Evolutionary conservation across 2,329 filamentous ascomycete genomes (phyloP), one percentile per base, ranked within the genome.

Genomic region (Trichoderma asperellum): DNA sequence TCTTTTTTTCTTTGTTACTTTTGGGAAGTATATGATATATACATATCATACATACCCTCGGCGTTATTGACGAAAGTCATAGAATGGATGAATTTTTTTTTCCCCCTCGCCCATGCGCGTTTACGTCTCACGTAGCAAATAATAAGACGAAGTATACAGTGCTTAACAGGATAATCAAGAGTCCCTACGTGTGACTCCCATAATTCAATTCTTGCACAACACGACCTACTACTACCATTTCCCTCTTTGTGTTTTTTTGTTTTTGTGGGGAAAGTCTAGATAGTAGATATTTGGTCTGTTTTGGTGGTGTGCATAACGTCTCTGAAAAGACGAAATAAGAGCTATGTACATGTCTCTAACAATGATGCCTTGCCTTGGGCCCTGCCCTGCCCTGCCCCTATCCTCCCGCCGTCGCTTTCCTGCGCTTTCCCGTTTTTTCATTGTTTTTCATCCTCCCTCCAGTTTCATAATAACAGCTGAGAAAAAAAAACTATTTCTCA

Each of bases 321-420:
- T 53, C 32, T 62, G 35, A 43, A 34, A 53, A 37, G 64, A 52
- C 21, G 40, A 66, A 8, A 66, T 56, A 57, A 59, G 35, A 57
- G 59, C 52, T 70, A 70, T 70, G 63, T 70, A 70, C 68, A 70
- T 62, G 37, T 63, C 68, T 68, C 55, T 59, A 61, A 47, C 58
- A 47, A 37, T 66, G 55, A 63, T 67, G 55, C 40, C 37, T 40
- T 40, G 35, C 63, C 61, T 47, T 47, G 40, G 18, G 2, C 40
- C 16, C 18, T 43, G 55, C 55, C 29, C 32, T 43, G 21, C 56
- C 57, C 24, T 18, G 6, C 56, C 56, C n/a, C 2, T 16, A 16
- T 37, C 35, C 56, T 18, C 27, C 43, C 35, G 24, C 43, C 18
- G 34, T 52, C 11, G 62, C 53, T 40, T 53, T 55, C 47, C 21